These are phyloP conservation scores for Climacium dendroides DNA, from an alignment of 225 moss, liverwort and hornwort species.

Conservation along the genomic window DNA sequence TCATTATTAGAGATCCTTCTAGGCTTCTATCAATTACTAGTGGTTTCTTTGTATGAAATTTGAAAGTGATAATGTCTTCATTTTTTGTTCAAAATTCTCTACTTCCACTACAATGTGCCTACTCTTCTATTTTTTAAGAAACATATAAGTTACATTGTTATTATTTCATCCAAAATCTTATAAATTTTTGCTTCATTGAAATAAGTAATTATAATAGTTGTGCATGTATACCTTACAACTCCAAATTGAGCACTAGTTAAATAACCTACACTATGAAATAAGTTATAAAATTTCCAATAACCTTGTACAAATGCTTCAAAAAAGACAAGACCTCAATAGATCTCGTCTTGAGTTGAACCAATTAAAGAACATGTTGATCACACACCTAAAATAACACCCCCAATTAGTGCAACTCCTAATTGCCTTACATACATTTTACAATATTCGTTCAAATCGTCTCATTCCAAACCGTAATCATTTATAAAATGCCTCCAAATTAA, in stretches of 20 bases:
- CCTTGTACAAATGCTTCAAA: neutral
- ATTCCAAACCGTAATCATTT: neutral
- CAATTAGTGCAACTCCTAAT: neutral
- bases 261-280: neutral
- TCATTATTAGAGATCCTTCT: neutral
- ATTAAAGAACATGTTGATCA: neutral
- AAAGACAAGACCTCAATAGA: neutral
- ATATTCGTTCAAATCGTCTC: neutral
- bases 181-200: neutral
- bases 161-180: neutral
- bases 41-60: neutral
- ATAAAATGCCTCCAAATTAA: neutral
- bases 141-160: neutral
- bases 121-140: neutral
- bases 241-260: neutral
- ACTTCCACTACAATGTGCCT: rapidly evolving
- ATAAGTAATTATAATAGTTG: neutral
- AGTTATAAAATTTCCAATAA: neutral
- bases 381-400: neutral
- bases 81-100: neutral
- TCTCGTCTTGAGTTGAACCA: no score
- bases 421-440: neutral
- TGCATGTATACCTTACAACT: neutral
- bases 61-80: no score
- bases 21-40: no score